phyloP scores from a whole-genome alignment of 305 asterid genomes.

The Fraxinus latifolia region DNA sequence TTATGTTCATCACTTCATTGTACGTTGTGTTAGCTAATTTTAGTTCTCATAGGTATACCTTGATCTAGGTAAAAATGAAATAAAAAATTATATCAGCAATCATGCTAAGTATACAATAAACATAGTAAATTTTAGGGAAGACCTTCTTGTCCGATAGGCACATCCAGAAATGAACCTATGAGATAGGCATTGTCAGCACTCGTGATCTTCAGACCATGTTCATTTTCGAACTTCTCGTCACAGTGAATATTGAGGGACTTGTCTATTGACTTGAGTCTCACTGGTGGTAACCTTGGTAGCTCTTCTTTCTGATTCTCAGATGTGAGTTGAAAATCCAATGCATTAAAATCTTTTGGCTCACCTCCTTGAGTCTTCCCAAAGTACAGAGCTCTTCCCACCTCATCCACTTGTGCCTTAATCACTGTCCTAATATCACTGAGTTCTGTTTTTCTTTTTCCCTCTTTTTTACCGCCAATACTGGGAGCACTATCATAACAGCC shows the following conservation, averaged over 20 bases:
- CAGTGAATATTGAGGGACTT: conserved; percentile 74
- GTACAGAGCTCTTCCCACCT: conserved; percentile 72
- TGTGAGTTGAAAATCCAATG: conserved; percentile 49
- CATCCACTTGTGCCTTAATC: conserved; percentile 79
- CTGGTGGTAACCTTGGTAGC: conserved; percentile 85
- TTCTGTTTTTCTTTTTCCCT: conserved; percentile 55
- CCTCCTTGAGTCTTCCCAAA: conserved; percentile 56
- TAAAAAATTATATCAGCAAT: not conserved
- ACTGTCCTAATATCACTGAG: conserved; percentile 51
- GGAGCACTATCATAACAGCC: conserved; percentile 53
- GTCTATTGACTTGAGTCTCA: conserved; percentile 81
- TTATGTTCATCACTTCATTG: not conserved
- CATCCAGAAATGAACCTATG: conserved; percentile 89
- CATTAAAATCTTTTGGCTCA: conserved; percentile 50
- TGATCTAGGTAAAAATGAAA: not conserved
- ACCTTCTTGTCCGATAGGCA: conserved; percentile 98
- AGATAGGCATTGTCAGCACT: conserved; percentile 61
- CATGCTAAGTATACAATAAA: conserved; percentile 6
- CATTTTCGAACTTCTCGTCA: conserved; percentile 87
- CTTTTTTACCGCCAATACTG: conserved; percentile 47
- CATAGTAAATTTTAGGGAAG: conserved; percentile 20
- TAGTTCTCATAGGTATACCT: not conserved
- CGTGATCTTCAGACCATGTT: conserved; percentile 50
- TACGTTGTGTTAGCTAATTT: not conserved
- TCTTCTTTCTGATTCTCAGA: conserved; percentile 77